Evolutionary conservation across 106 monocot species (phyloP), one percentile per base, ranked within the genome.

Genomic region (Agapanthus africanus): DNA sequence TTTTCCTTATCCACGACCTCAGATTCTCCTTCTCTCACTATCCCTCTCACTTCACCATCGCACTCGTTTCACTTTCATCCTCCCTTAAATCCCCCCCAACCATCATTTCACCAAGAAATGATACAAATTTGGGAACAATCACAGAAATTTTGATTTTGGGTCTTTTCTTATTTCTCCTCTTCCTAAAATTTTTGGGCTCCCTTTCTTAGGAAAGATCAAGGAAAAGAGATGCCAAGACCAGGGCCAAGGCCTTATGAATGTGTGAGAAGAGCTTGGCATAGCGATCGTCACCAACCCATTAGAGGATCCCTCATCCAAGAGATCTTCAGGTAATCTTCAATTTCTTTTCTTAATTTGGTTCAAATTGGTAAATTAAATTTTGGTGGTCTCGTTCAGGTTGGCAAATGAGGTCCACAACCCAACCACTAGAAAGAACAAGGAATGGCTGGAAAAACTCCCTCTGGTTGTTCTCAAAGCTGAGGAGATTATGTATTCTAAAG

Each of bases 401-500:
- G 93, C 84, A n/a, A 87, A 82, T 71, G 84, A 93, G 49, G 78
- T 76, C 31, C 93, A 93, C 71, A 74, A 73, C 52, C 66, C 79
- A 1, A 70, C 69, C 19, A 90, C 93, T 7, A 56, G 79, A 63
- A 86, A 79, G 82, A 93, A 93, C 82, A 82, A 74, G 66, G 93
- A 93, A 67, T 93, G 86, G 86, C 93, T 84, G 79, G 84, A 93
- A 78, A 93, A 93, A 76, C 82, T 93, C 40, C 93, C 90, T 18
- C 76, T 80, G 57, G 93, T 90, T 3, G 86, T 90, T 11, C 75
- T 93, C 69, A 89, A 82, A 62, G 93, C 84, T 8, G 93, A 93
- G 79, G 93, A 93, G 80, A 87, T 93, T 73, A 81, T 93, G 79
- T 93, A 93, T 66, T 93, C 90, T 47, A 93, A 93, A 74, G 93